Conservation (phyloP, 164 flowering plant species). For the Aristolochia contorta region DNA sequence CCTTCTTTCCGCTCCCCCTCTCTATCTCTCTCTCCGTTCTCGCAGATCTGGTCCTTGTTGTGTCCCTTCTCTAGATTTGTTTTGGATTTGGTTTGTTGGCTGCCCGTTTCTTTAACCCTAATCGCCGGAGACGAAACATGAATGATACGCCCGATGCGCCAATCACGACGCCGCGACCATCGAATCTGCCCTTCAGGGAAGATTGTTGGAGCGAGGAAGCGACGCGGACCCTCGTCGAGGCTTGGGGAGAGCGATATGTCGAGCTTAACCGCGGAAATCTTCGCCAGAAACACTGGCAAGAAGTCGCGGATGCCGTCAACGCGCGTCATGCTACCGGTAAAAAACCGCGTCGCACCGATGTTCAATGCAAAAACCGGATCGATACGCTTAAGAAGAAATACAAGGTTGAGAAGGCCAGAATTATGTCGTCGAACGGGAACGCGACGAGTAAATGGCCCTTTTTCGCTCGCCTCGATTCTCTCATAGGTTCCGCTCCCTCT, state of each 20-base stretch:
- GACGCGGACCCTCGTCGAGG: slow-evolving; percentile 60
- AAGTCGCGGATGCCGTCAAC: slow-evolving; percentile 83
- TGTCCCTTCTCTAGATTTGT: background rate
- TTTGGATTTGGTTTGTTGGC: background rate
- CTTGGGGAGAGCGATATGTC: slow-evolving; percentile 75
- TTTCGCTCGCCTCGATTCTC: slow-evolving; percentile 15
- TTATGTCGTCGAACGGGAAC: slow-evolving; percentile 33
- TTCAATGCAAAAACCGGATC: slow-evolving; percentile 94
- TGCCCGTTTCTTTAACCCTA: background rate
- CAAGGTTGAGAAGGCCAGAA: slow-evolving; percentile 66
- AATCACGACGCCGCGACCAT: slow-evolving; percentile 2
- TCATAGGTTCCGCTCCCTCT: slow-evolving; percentile 14
- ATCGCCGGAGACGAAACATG: slow-evolving; percentile 1
- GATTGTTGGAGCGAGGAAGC: slow-evolving; percentile 95
- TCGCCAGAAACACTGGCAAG: slow-evolving; percentile 90
- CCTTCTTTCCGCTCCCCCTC: background rate
- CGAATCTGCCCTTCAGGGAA: slow-evolving; percentile 48
- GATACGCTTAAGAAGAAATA: slow-evolving; percentile 94
- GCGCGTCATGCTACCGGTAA: slow-evolving; percentile 44
- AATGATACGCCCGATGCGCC: slow-evolving; percentile 13
- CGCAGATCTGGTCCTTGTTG: background rate
- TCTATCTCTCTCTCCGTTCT: background rate
- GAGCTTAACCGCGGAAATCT: slow-evolving; percentile 79
- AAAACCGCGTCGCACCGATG: slow-evolving; percentile 66
- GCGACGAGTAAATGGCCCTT: slow-evolving; percentile 21